Percentiles rank a stretch among this genome's conserved stretches.
Conservation (phyloP, 805 yeast species). For the Saturnispora sekii region DNA sequence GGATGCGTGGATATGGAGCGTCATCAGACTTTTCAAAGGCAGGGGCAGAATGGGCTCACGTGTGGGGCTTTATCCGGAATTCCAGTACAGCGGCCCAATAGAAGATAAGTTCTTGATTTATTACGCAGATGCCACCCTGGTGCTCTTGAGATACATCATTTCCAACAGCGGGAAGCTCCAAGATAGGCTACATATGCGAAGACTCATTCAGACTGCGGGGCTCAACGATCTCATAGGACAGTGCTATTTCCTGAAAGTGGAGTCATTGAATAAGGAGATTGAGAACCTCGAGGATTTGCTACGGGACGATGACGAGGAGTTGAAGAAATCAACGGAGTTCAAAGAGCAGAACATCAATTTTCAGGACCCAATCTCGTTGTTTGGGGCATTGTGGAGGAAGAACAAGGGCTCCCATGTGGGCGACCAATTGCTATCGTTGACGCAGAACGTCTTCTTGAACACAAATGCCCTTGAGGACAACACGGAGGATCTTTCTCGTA, state of each 20-base stretch:
- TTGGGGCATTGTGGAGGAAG: conserved; percentile 47
- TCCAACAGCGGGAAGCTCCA: conserved; percentile 29
- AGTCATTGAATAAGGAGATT: conserved; percentile 35
- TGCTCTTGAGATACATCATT: conserved; percentile 39
- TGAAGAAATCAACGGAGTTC: conserved; percentile 29
- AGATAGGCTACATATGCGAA: conserved; percentile 39
- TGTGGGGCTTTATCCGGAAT: conserved; percentile 88
- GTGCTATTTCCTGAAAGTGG: conserved; percentile 32
- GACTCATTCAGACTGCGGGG: conserved; percentile 35
- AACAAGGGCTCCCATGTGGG: conserved; percentile 52
- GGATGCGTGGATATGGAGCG: conserved; percentile 29
- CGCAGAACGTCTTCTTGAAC: conserved; percentile 53
- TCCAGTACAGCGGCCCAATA: conserved; percentile 42
- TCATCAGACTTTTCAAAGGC: conserved; percentile 35
- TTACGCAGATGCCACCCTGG: conserved; percentile 41
- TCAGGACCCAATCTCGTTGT: conserved; percentile 63
- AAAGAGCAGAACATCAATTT: conserved; percentile 41
- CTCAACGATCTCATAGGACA: conserved; percentile 28
- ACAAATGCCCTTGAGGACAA: conserved; percentile 27
- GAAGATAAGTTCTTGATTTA: conserved; percentile 54
- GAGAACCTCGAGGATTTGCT: conserved; percentile 31
- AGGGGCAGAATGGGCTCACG: conserved; percentile 83
- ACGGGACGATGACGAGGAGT: conserved; percentile 33
- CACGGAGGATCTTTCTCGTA: conserved; percentile 38
- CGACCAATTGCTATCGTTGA: conserved; percentile 47